A percentile compares a stretch with the other conserved stretches of the same genome.
phyloP scores from a whole-genome alignment of 176 grass and related monocot genomes.

The Carex parvula region DNA sequence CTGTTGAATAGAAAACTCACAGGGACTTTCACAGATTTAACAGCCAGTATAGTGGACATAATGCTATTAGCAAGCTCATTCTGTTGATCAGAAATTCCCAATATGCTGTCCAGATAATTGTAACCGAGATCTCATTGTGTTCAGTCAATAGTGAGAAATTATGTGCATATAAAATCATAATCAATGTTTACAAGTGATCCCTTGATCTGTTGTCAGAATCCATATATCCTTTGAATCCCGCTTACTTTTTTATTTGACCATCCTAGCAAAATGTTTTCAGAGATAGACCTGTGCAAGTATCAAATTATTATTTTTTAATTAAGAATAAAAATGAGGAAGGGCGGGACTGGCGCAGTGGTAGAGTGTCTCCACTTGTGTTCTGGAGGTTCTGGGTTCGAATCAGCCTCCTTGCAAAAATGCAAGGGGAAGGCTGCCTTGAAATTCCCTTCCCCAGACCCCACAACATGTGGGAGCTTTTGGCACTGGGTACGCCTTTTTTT shows the following conservation, averaged over 20 bases:
- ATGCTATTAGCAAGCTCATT: neutral
- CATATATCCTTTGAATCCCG: neutral
- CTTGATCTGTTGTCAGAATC: neutral
- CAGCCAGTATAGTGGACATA: neutral
- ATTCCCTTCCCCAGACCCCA: too few species aligned
- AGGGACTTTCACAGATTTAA: neutral
- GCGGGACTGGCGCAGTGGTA: too few species aligned
- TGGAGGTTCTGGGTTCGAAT: too few species aligned
- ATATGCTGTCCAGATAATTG: neutral
- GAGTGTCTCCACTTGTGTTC: too few species aligned
- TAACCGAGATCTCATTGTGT: neutral
- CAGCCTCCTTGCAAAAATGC: too few species aligned
- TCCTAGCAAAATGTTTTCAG: too few species aligned
- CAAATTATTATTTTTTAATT: too few species aligned
- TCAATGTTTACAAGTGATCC: neutral
- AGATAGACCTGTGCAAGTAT: too few species aligned
- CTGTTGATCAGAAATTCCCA: neutral
- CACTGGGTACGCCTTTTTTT: too few species aligned
- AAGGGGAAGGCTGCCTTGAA: too few species aligned
- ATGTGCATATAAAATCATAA: neutral
- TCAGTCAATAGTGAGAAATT: neutral
- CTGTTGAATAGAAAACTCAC: neutral
- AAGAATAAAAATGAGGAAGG: too few species aligned
- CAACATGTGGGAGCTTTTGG: too few species aligned
- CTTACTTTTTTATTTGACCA: neutral